phyloP scores from a whole-genome alignment of 495 filamentous ascomycete species.

The Penicillium paradoxum region DNA sequence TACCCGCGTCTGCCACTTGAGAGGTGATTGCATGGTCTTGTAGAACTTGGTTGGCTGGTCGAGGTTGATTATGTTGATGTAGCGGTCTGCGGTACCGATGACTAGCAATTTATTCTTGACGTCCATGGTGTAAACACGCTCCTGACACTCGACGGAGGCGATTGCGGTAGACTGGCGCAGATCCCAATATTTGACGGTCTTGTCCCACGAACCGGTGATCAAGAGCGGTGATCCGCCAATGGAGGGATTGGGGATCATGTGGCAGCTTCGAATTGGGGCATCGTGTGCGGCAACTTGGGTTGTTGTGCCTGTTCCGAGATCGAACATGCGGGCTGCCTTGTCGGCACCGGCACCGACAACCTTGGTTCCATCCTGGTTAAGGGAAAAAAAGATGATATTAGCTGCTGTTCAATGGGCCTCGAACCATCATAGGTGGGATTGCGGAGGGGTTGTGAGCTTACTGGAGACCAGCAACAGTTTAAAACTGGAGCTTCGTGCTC shows the following conservation, averaged over 20 bases:
- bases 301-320: constrained; percentile 55
- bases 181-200: constrained; percentile 95
- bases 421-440: background rate
- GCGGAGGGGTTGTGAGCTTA: constrained; percentile 37
- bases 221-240: constrained; percentile 58
- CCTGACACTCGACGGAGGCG: constrained; percentile 61
- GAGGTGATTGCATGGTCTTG: constrained; percentile 76
- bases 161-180: constrained; percentile 61
- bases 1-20: constrained; percentile 84
- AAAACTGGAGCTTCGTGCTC: constrained; percentile 73
- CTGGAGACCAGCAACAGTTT: constrained; percentile 77
- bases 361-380: constrained; percentile 59
- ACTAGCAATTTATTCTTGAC: constrained; percentile 73
- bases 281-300: constrained; percentile 73
- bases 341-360: constrained; percentile 80
- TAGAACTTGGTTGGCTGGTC: constrained; percentile 71
- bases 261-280: constrained; percentile 69
- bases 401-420: background rate
- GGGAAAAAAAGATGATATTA: constrained; percentile 6
- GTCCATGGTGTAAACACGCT: constrained; percentile 86
- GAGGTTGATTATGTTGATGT: constrained; percentile 82
- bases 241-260: constrained; percentile 58
- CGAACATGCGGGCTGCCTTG: constrained; percentile 74
- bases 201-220: constrained; percentile 92
- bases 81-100: constrained; percentile 78